Base-by-base conservation (phyloP, 495 filamentous ascomycete genomes). In the Talaromyces nanjingensis region DNA sequence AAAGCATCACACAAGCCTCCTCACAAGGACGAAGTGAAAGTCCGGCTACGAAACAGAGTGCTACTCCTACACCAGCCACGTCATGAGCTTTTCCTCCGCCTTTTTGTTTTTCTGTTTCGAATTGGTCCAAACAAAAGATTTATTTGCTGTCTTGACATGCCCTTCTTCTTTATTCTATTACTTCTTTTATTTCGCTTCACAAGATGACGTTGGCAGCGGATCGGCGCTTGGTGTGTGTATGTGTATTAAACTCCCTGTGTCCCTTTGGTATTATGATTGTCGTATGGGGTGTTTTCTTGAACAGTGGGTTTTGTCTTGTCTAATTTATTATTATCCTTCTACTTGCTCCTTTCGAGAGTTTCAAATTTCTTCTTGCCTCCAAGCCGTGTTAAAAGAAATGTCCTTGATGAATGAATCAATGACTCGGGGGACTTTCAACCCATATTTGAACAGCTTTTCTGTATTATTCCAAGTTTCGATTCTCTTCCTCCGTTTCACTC, bases 11-110 rank as follows among this genome's bases (percentile, higher is more conserved):
- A 20, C 61, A 69, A 45, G 65, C 70, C 59, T 63, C 49, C 20
- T 75, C 73, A 1, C 72, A 76, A 61, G 74, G 77, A 67, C 70
- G 73, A 45, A 78, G 78, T 66, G 65, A 71, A 9, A 79, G 77
- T 16, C 76, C 78, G 11, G 70, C 70, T 25, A 71, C 64, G 63
- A 79, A 76, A 65, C 77, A 72, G 58, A 82, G 77, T 58, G 79
- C 77, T 24, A 81, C 79, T 6, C 74, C 76, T 59, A 72, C 73
- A n/a, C 68, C 72, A 72, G 53, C 25, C 45, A 49, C 45, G n/a
- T 49, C 6, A 49, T 49, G 18, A 49, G 45, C 18, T 49, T 1
- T 47, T 49, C 18, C n/a, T 49, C 8, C 6, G 8, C n/a, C 45
- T 22, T 49, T 8, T 20, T 31, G 29, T 7, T 20, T 18, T 20